phyloP scores from a whole-genome alignment of 805 yeast genomes.

The Sungouiozyma ichnusensis region DNA sequence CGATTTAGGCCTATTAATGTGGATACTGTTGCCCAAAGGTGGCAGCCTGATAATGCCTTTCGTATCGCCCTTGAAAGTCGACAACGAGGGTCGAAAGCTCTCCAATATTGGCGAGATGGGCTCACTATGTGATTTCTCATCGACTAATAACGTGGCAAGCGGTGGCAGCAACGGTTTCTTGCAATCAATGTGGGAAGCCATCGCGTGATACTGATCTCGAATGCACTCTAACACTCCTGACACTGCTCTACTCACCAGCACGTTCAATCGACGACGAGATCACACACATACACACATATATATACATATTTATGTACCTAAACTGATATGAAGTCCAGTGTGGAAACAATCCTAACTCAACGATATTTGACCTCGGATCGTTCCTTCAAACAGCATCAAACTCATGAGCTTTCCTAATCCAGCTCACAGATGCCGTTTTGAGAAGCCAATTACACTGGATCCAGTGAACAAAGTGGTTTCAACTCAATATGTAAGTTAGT shows the following conservation, averaged over 20 bases:
- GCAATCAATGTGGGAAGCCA: not conserved
- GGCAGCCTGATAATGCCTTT: slow-evolving; percentile 24
- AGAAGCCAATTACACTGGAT: not conserved
- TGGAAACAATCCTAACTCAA: no score
- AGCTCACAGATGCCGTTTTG: not conserved
- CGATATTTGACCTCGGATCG: no score
- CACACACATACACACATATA: not conserved
- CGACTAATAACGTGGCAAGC: slow-evolving; percentile 12
- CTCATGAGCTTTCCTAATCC: not conserved
- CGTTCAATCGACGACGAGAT: not conserved
- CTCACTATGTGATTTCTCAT: slow-evolving; percentile 8
- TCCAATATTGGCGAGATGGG: slow-evolving; percentile 17
- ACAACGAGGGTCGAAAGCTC: slow-evolving; percentile 4
- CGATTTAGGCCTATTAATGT: slow-evolving; percentile 15
- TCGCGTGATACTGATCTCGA: no score
- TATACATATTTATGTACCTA: not conserved
- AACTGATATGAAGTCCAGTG: no score
- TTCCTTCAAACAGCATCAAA: not conserved
- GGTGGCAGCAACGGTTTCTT: slow-evolving; percentile 16
- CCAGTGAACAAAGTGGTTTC: not conserved
- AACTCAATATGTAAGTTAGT: no score
- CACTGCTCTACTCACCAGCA: not conserved
- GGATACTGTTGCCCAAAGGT: slow-evolving; percentile 11
- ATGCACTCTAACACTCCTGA: not conserved
- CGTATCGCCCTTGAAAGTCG: slow-evolving; percentile 17